These are phyloP conservation scores for Lentinula sp. DNA, from an alignment of 768 basidiomycete species.

Conservation along the genomic window DNA sequence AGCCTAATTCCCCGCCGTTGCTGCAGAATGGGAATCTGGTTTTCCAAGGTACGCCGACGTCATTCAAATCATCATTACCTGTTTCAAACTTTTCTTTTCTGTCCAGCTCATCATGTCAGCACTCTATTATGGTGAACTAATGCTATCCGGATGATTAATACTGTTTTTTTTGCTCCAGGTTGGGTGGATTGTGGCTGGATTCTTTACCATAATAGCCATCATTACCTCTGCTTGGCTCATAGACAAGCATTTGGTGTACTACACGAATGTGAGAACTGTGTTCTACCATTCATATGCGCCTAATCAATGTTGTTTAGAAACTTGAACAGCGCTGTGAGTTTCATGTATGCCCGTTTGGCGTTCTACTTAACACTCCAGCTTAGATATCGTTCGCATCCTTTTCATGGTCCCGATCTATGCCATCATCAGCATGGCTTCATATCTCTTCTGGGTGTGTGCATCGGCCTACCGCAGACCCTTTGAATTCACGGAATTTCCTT, in stretches of 20 bases:
- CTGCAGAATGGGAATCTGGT: slow-evolving; percentile 56
- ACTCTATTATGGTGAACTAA: neutral
- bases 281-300: neutral
- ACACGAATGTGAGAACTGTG: slow-evolving; percentile 51
- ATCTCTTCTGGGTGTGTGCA: slow-evolving; percentile 58
- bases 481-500: neutral
- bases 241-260: slow-evolving; percentile 64
- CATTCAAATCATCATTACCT: neutral
- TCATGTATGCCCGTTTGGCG: neutral
- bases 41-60: slow-evolving; percentile 44
- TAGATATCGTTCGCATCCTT: slow-evolving; percentile 68
- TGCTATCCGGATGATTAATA: neutral
- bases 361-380: neutral
- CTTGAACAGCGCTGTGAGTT: slow-evolving; percentile 59
- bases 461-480: neutral
- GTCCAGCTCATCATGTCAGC: slow-evolving; percentile 51
- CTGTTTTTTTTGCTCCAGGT: slow-evolving; percentile 29
- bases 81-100: neutral
- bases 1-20: slow-evolving; percentile 45
- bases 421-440: slow-evolving; percentile 59
- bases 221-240: slow-evolving; percentile 70
- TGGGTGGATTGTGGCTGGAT: slow-evolving; percentile 64
- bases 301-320: slow-evolving; percentile 37
- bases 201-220: slow-evolving; percentile 51
- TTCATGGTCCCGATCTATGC: slow-evolving; percentile 80